Percentiles rank a stretch among this genome's conserved stretches.
phyloP scores from a whole-genome alignment of 805 yeast genomes.

The Kuraishia capsulata region DNA sequence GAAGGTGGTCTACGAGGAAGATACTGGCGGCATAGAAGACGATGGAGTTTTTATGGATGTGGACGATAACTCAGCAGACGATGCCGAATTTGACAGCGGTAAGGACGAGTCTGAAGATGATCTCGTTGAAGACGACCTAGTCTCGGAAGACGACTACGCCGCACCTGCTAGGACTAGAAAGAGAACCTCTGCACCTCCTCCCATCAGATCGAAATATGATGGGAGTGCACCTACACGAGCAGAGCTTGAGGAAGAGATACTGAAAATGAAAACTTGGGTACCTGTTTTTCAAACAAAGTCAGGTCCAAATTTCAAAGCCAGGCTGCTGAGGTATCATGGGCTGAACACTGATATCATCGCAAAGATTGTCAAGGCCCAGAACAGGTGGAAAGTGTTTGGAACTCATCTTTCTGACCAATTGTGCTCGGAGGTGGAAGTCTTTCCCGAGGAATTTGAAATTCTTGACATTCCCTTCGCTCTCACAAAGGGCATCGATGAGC shows the following conservation, averaged over 20 bases:
- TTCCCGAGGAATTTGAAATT: slow-evolving; percentile 2
- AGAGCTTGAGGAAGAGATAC: slow-evolving; percentile 1
- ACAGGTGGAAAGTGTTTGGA: slow-evolving; percentile 6
- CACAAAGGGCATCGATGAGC: not conserved
- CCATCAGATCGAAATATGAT: slow-evolving; percentile 3
- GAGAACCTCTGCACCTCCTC: slow-evolving; percentile 1
- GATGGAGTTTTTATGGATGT: no score
- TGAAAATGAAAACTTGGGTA: not conserved
- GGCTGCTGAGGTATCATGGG: slow-evolving; percentile 6
- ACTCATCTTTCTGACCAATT: slow-evolving; percentile 10
- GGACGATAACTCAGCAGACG: not conserved
- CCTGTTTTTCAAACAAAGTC: not conserved
- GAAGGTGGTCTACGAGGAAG: slow-evolving; percentile 4
- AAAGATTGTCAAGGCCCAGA: slow-evolving; percentile 6
- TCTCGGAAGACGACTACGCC: slow-evolving; percentile 5
- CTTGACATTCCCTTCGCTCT: slow-evolving; percentile 4
- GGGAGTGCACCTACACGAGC: slow-evolving; percentile 1
- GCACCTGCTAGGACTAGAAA: slow-evolving; percentile 5
- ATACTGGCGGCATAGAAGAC: no score
- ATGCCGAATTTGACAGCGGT: not conserved
- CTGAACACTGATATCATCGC: slow-evolving; percentile 4
- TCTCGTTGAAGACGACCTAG: slow-evolving; percentile 1
- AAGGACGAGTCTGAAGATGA: slow-evolving; percentile 6
- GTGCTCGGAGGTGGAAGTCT: slow-evolving; percentile 3
- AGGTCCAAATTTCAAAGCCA: slow-evolving; percentile 1